Conservation (phyloP, 2,329 filamentous ascomycete species). For the Penicillium griseofulvum region DNA sequence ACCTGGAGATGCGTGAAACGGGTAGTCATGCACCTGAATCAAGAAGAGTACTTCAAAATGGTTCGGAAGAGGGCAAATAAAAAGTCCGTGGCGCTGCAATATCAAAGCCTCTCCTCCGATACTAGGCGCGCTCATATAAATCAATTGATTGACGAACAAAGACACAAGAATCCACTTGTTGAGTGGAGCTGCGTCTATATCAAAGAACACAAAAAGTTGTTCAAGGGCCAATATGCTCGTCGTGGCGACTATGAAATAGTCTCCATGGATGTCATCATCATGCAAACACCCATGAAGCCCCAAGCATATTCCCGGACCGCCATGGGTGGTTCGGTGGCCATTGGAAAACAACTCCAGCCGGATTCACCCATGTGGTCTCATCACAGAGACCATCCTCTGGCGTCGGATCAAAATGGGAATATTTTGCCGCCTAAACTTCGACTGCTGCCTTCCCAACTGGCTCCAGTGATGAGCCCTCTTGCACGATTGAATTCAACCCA, state of each 20-base stretch:
- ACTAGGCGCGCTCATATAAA: constrained; percentile 36
- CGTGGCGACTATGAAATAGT: constrained; percentile 31
- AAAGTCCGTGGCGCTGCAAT: constrained; percentile 27
- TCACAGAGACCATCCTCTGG: neutral
- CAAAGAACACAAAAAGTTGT: constrained; percentile 28
- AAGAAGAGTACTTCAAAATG: constrained; percentile 31
- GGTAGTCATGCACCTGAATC: constrained; percentile 31
- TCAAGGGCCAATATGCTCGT: constrained; percentile 28
- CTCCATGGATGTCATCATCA: constrained; percentile 36
- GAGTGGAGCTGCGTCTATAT: constrained; percentile 42
- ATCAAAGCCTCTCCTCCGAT: constrained; percentile 25
- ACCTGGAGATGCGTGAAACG: constrained; percentile 33
- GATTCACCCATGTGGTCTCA: neutral
- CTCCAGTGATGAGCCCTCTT: neutral
- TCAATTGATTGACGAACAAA: constrained; percentile 34
- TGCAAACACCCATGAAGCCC: constrained; percentile 26
- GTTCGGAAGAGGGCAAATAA: constrained; percentile 33
- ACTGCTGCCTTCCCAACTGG: neutral
- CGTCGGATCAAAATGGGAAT: neutral
- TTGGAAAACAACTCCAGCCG: too few relatives aligned
- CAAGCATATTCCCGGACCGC: constrained; percentile 14
- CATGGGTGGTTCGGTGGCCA: constrained; percentile 14
- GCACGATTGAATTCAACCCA: neutral
- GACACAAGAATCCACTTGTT: constrained; percentile 28
- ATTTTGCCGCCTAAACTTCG: neutral